Evolutionary conservation across 495 filamentous ascomycete species (phyloP).

Genomic region (Hypoxylon crocopeplum): DNA sequence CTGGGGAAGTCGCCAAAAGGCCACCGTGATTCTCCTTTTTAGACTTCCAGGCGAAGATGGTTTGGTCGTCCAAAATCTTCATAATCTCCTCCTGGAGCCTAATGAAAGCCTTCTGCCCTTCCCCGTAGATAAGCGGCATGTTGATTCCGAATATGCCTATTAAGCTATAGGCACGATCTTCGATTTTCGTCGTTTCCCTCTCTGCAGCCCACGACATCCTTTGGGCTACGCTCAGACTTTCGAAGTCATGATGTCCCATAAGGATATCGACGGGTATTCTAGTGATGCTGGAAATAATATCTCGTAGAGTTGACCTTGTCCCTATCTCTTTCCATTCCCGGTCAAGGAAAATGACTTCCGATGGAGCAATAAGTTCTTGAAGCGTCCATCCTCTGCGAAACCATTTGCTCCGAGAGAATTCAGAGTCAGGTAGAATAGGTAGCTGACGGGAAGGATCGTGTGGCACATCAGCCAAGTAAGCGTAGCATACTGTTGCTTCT

Average conservation of each 20-base stretch:
- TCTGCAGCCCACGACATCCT: conserved; percentile 45
- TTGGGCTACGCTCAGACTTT: conserved; percentile 18
- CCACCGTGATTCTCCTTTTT: neutral
- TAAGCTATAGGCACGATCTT: conserved; percentile 50
- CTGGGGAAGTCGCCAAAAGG: neutral
- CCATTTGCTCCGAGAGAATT: neutral
- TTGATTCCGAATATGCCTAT: conserved; percentile 48
- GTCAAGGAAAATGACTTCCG: conserved; percentile 6
- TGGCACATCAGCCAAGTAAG: conserved; percentile 43
- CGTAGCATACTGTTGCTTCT: conserved; percentile 36
- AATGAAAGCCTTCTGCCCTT: conserved; percentile 44
- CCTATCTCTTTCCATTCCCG: neutral
- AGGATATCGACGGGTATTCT: neutral
- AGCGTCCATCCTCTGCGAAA: conserved; percentile 20
- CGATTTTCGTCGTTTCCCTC: conserved; percentile 36
- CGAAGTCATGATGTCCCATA: neutral
- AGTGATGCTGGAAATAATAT: neutral
- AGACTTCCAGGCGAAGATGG: conserved; percentile 7
- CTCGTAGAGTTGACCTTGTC: neutral
- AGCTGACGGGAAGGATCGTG: too few relatives aligned
- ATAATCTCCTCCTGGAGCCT: conserved; percentile 48
- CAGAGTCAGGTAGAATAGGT: neutral
- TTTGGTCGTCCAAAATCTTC: conserved; percentile 19
- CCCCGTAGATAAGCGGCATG: conserved; percentile 53
- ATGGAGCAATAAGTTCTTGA: conserved; percentile 23